A percentile compares a stretch with the other conserved stretches of the same genome.
These are phyloP conservation scores for Aspergillus wentii DNA, from an alignment of 495 filamentous ascomycete genomes.

Conservation along the genomic window DNA sequence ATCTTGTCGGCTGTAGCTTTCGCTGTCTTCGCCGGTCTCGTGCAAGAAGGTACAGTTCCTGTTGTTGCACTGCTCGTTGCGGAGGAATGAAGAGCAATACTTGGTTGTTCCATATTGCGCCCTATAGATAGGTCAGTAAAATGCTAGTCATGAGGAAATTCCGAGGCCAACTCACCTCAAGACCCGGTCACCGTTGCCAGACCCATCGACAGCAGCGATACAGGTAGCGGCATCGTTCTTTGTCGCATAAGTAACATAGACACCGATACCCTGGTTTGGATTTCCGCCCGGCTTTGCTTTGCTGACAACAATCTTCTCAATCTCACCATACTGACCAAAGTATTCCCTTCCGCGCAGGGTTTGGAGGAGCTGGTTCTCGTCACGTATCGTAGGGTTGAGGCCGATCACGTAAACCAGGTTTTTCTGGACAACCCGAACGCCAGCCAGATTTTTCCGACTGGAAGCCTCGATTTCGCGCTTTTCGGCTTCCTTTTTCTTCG, in stretches of 20 bases:
- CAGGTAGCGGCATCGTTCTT: slow-evolving; percentile 84
- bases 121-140: slow-evolving; percentile 38
- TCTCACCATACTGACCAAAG: slow-evolving; percentile 98
- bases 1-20: slow-evolving; percentile 93
- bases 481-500: slow-evolving; percentile 89
- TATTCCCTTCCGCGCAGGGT: slow-evolving; percentile 85
- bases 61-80: slow-evolving; percentile 89
- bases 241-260: slow-evolving; percentile 92
- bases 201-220: slow-evolving; percentile 88
- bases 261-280: slow-evolving; percentile 77
- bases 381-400: slow-evolving; percentile 80
- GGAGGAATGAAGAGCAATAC: slow-evolving; percentile 95
- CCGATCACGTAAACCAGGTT: slow-evolving; percentile 98
- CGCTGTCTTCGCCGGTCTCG: slow-evolving; percentile 92
- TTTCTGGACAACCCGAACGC: slow-evolving; percentile 93
- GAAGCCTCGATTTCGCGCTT: slow-evolving; percentile 93
- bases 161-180: slow-evolving; percentile 48
- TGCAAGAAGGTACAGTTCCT: slow-evolving; percentile 96
- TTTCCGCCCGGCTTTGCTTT: slow-evolving; percentile 77
- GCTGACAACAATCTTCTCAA: slow-evolving; percentile 97
- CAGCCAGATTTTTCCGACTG: slow-evolving; percentile 90
- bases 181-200: slow-evolving; percentile 80
- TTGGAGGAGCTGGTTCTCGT: slow-evolving; percentile 78
- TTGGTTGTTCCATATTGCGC: slow-evolving; percentile 98
- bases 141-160: slow-evolving; percentile 2